Evolutionary conservation across 768 basidiomycete genomes (phyloP), one percentile per base, ranked within the genome.

Genomic region (Gautieria morchelliformis): DNA sequence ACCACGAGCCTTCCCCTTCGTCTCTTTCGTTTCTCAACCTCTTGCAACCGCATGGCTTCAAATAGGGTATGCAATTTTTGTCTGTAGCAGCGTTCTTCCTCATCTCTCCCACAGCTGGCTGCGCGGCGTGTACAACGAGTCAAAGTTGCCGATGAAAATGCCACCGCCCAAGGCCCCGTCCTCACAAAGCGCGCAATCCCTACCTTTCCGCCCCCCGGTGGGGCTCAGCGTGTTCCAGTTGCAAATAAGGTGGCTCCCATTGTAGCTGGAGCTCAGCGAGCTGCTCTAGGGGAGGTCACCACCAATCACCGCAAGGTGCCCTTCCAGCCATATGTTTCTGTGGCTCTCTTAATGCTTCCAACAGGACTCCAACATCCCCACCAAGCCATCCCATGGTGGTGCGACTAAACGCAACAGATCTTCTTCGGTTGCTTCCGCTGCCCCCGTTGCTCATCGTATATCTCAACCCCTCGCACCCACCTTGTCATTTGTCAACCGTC

Each of bases 261-360:
- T 66, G 75, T 78, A 33, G 67, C 68, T 58, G 76, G 73, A 44
- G 71, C 75, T 20, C 81, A 83, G 67, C 80, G 92, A 62, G 77
- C 85, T 33, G 89, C 84, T 41, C 77, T 94, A 51, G 81, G 83
- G 58, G 91, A 93, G 71, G 90, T 93, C 61, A 87, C 87, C 46
- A 84, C 80, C 52, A 80, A 53, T 33, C 46, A 53, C 35, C 50
- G 41, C 20, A 56, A 57, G 37, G 55, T 42, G 20, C 33, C 27
- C 60, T n/a, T n/a, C 39, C 53, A 35, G 8, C 32, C 27, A 30
- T 10, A 17, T 27, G 3, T 15, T 33, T 33, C 32, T 33, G 24
- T 27, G 45, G 19, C n/a, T 9, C 17, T 49, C 24, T 49, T 30
- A 49, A 49, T 33, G 2, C 19, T 49, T 49, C 57, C 51, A 58